Evolutionary conservation across 768 basidiomycete species (phyloP).

Genomic region (Tylopilus rubrobrunneus): DNA sequence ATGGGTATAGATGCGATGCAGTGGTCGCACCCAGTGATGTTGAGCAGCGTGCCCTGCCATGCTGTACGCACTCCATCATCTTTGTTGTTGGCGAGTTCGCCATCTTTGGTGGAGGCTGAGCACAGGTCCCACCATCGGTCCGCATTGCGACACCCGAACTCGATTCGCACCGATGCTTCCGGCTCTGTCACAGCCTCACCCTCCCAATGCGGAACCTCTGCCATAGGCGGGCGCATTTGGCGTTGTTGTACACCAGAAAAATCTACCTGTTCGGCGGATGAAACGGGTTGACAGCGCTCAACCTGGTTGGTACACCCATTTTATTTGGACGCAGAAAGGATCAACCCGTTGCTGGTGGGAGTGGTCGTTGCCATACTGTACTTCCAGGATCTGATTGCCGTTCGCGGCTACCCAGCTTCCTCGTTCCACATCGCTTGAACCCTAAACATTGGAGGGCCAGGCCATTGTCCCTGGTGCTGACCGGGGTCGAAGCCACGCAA

Average conservation of each 20-base stretch:
- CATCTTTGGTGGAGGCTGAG: conserved; percentile 85
- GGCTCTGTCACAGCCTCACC: conserved; percentile 1
- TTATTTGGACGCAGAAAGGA: too few relatives aligned
- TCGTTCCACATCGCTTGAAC: too few relatives aligned
- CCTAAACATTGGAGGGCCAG: too few relatives aligned
- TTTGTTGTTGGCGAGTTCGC: conserved; percentile 84
- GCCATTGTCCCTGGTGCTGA: too few relatives aligned
- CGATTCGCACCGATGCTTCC: conserved; percentile 53
- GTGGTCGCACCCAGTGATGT: conserved; percentile 75
- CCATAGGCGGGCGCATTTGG: too few relatives aligned
- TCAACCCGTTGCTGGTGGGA: too few relatives aligned
- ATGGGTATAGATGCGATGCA: conserved; percentile 70
- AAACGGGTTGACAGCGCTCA: conserved; percentile 81
- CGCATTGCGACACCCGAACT: conserved; percentile 73
- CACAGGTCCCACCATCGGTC: conserved; percentile 79
- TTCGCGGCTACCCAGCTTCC: too few relatives aligned
- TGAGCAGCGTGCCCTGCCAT: too few relatives aligned
- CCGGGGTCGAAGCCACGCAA: too few relatives aligned
- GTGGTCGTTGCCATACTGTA: too few relatives aligned
- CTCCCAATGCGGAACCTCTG: conserved; percentile 41
- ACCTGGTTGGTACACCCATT: conserved; percentile 33
- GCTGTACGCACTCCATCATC: too few relatives aligned
- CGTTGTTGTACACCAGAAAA: conserved; percentile 64
- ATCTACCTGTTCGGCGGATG: conserved; percentile 94
- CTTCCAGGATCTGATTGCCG: too few relatives aligned